Base-by-base conservation (phyloP, 257 asterid species). In the Nicotiana otophora region DNA sequence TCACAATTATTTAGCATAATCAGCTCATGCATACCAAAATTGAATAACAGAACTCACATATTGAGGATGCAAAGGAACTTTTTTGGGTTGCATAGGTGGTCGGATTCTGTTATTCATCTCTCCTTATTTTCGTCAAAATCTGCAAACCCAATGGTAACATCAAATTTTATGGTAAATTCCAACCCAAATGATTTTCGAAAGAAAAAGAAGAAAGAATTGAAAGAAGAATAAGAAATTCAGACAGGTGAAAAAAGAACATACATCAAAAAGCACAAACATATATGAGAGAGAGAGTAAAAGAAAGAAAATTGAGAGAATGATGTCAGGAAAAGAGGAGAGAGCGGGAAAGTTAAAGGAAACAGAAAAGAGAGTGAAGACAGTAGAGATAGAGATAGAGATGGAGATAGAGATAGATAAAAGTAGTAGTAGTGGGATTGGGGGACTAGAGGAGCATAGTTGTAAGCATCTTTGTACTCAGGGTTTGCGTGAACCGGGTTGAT, bases 61-160 rank as follows among this genome's bases (percentile, higher is more conserved):
- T 77, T 85, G 92, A 76, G 88, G 90, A 84, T 82, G 84, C 91
- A 88, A 82, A 84, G 87, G 78, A 61, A 78, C 65, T 84, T 86
- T 84, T 78, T 74, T 84, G 76, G 82, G 46, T 5, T 69, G 85
- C 5, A 36, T 28, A 78, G 54, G 26, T 1, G 4, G 76, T n/a
- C 68, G 61, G 74, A 55, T 54, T 65, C 80, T 81, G 74, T 62
- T 61, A 77, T 77, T 84, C 89, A 86, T 86, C 66, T 51, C 70
- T 69, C 51, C 23, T 76, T 76, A 70, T 26, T 82, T 67, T 60
- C 77, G 55, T 61, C 28, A 23, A 69, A 9, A 65, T 68, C 85
- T 48, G 88, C 61, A 42, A 33, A 34, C 15, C 15, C 67, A 57
- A 16, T 28, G 46, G 51, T 7, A 4, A 7, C 30, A 15, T 68